A percentile compares a stretch with the other conserved stretches of the same genome.
Evolutionary conservation across 139 green algal genomes (phyloP).

Genomic region (Chlamydomonas eustigma): DNA sequence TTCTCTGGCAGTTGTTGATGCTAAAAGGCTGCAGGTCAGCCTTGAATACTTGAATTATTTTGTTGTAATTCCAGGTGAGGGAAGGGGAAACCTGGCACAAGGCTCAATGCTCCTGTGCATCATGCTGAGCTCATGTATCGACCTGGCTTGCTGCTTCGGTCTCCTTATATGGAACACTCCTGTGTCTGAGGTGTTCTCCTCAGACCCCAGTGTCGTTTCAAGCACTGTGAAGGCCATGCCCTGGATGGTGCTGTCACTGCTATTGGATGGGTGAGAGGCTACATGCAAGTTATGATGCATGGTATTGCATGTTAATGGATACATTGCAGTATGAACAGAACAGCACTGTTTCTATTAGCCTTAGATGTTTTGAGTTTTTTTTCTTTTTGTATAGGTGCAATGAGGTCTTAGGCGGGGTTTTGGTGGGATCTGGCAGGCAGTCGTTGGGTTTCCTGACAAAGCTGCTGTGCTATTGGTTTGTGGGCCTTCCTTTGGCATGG

Average conservation of each 20-base stretch:
- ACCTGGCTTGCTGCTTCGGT: not conserved
- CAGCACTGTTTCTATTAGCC: too few species aligned
- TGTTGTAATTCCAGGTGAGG: too few species aligned
- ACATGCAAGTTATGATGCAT: too few species aligned
- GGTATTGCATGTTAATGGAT: too few species aligned
- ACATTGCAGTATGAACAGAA: too few species aligned
- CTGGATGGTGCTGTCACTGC: not conserved
- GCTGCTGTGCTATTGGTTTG: not conserved
- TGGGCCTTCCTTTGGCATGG: constrained; percentile 7
- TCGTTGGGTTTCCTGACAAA: not conserved
- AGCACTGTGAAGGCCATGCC: not conserved
- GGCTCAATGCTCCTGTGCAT: not conserved
- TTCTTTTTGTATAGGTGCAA: too few species aligned
- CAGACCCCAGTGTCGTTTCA: not conserved
- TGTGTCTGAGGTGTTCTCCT: not conserved
- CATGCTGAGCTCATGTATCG: not conserved
- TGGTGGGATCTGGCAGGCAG: not conserved
- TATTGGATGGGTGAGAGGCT: not conserved
- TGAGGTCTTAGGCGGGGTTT: not conserved
- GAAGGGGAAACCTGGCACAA: not conserved
- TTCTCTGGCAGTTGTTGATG: too few species aligned
- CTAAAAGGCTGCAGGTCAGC: too few species aligned
- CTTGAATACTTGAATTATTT: too few species aligned
- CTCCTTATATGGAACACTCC: not conserved
- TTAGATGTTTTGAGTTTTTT: too few species aligned